phyloP scores from a whole-genome alignment of 148 eudicot species.

The Rheum nobile region DNA sequence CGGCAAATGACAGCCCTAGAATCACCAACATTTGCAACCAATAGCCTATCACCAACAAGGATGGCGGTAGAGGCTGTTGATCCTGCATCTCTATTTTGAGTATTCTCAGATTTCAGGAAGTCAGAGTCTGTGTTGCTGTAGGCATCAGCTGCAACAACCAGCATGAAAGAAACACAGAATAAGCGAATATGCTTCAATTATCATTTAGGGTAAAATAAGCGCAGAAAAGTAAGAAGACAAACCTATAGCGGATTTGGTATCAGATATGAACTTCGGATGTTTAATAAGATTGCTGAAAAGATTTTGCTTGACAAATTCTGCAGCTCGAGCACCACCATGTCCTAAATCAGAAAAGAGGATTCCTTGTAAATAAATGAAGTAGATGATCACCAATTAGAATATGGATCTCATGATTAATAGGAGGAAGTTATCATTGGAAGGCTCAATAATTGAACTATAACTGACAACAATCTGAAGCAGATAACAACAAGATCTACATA shows the following conservation, averaged over 20 bases:
- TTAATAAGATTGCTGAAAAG: constrained; percentile 84
- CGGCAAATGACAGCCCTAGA: constrained; percentile 95
- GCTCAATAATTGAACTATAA: not conserved
- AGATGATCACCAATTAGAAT: not conserved
- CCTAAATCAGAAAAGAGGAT: constrained; percentile 26
- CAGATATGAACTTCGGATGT: constrained; percentile 93
- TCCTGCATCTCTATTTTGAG: constrained; percentile 86
- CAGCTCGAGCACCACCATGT: constrained; percentile 99
- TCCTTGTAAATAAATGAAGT: not conserved
- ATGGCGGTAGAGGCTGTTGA: constrained; percentile 99
- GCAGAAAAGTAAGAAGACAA: constrained; percentile 10
- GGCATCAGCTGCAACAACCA: constrained; percentile 62
- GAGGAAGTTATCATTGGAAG: not conserved
- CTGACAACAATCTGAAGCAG: not conserved
- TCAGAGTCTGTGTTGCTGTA: constrained; percentile 89
- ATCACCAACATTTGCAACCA: constrained; percentile 98
- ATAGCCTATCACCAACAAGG: constrained; percentile 86
- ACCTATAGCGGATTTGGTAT: constrained; percentile 95
- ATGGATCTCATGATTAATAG: not conserved
- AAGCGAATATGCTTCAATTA: not conserved
- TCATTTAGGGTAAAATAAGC: not conserved
- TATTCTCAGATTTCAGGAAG: constrained; percentile 77
- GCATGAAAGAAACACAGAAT: not conserved
- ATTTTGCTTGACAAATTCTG: constrained; percentile 86
- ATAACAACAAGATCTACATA: not conserved